A percentile compares a stretch with the other conserved stretches of the same genome.
phyloP scores from a whole-genome alignment of 2,329 filamentous ascomycete genomes.

The Herpotrichia juniperi region DNA sequence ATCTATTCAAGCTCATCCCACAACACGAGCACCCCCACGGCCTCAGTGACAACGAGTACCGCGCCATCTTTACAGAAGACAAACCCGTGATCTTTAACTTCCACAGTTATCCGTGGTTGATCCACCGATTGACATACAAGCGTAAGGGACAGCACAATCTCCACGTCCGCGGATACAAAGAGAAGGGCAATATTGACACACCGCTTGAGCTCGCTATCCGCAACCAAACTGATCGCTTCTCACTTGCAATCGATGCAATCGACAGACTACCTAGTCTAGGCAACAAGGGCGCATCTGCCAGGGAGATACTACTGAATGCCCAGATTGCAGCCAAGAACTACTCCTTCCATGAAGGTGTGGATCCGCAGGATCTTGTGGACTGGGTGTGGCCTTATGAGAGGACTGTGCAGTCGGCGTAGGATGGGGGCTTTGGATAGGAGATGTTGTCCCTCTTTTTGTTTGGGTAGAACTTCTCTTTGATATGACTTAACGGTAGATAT shows the following conservation, averaged over 20 bases:
- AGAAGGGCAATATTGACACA: constrained; percentile 86
- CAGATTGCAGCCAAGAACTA: constrained; percentile 69
- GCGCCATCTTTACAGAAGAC: constrained; percentile 72
- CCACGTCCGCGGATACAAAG: constrained; percentile 78
- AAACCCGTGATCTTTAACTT: constrained; percentile 82
- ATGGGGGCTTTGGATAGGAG: no score
- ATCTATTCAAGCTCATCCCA: constrained; percentile 80
- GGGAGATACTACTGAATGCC: constrained; percentile 68
- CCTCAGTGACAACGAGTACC: constrained; percentile 69
- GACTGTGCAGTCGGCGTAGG: no score
- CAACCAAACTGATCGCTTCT: constrained; percentile 79
- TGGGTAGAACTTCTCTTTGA: no score
- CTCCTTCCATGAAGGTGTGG: constrained; percentile 72
- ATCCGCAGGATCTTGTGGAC: constrained; percentile 68
- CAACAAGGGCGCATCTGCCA: constrained; percentile 66
- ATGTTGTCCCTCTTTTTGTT: no score
- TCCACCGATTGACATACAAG: constrained; percentile 78
- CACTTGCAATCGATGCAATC: constrained; percentile 76
- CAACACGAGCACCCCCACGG: constrained; percentile 75
- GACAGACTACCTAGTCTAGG: constrained; percentile 68
- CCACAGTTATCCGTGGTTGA: constrained; percentile 81
- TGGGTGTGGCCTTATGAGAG: constrained; percentile 68
- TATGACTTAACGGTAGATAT: no score
- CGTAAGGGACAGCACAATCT: constrained; percentile 71
- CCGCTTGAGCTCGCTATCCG: constrained; percentile 79